phyloP scores from a whole-genome alignment of 1,139 yeast genomes.

The Yamadazyma blattariae region DNA sequence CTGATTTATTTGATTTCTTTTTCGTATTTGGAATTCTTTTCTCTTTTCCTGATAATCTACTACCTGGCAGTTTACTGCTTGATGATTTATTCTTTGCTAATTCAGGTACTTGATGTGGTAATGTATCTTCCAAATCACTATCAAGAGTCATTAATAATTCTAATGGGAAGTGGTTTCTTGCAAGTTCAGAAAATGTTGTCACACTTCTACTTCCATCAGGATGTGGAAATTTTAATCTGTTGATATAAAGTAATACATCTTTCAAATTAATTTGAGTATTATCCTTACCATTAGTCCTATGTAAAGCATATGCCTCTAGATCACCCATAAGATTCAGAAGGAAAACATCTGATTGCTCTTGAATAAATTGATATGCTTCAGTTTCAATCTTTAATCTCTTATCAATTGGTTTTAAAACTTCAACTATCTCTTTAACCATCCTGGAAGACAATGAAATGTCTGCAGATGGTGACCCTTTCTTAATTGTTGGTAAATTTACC shows the following conservation, averaged over 20 bases:
- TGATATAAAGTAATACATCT: constrained; percentile 36
- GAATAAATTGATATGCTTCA: constrained; percentile 14
- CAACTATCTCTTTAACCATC: constrained; percentile 10
- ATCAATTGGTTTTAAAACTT: constrained; percentile 2
- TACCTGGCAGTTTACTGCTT: too few species aligned
- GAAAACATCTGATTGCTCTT: constrained; percentile 27
- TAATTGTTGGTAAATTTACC: too few species aligned
- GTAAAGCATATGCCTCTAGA: constrained; percentile 32
- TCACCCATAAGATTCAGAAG: constrained; percentile 31
- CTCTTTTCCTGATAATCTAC: too few species aligned
- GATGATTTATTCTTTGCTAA: too few species aligned
- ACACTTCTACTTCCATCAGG: constrained; percentile 15
- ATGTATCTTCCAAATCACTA: constrained; percentile 22
- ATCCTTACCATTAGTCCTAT: constrained; percentile 22
- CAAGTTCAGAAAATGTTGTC: constrained; percentile 29
- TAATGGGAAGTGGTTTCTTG: constrained; percentile 35
- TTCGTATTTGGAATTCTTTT: too few species aligned
- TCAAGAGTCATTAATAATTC: constrained; percentile 36
- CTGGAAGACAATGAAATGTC: constrained; percentile 4
- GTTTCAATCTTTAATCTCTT: constrained; percentile 9
- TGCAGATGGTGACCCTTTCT: not conserved
- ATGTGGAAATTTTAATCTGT: constrained; percentile 28
- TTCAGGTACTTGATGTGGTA: not conserved
- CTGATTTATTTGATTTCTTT: not conserved
- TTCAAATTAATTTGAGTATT: constrained; percentile 25